Conservation (phyloP, 495 filamentous ascomycete genomes). For the Paragyromitra xinjiangensis region DNA sequence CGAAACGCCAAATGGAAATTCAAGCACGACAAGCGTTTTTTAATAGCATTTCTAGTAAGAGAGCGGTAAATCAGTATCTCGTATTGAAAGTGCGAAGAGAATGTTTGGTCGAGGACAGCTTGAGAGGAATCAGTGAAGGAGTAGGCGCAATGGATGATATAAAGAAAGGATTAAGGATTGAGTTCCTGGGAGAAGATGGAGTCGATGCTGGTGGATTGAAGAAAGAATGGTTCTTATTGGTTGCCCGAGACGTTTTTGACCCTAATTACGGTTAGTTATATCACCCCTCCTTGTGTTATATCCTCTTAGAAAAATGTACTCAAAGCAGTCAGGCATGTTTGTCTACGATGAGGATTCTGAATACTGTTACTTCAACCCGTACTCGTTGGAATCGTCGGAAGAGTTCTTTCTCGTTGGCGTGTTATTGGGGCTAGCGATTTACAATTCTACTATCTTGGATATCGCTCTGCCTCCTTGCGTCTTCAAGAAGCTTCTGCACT, state of each 20-base stretch:
- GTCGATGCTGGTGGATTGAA: constrained; percentile 90
- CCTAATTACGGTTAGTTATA: constrained; percentile 79
- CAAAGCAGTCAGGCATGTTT: constrained; percentile 72
- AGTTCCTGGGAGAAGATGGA: constrained; percentile 89
- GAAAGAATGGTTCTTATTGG: constrained; percentile 95
- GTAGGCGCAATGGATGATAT: constrained; percentile 87
- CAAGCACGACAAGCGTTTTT: constrained; percentile 93
- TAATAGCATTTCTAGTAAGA: constrained; percentile 79
- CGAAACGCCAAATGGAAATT: constrained; percentile 87
- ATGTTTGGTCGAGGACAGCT: constrained; percentile 89
- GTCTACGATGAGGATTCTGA: constrained; percentile 93
- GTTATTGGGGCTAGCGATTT: constrained; percentile 88
- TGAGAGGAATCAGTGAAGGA: constrained; percentile 85
- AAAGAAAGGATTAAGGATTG: constrained; percentile 90
- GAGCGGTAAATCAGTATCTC: constrained; percentile 80
- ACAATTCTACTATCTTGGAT: constrained; percentile 95
- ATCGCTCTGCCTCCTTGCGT: constrained; percentile 90
- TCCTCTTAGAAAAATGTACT: constrained; percentile 44
- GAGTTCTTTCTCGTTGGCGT: constrained; percentile 93
- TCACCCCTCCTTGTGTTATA: constrained; percentile 11
- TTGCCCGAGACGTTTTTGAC: constrained; percentile 92
- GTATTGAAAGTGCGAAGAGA: constrained; percentile 81
- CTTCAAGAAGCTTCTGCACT: constrained; percentile 79
- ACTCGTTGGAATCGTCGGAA: constrained; percentile 89
- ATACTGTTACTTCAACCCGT: constrained; percentile 95